Evolutionary conservation across 176 grass and related monocot genomes (phyloP), one percentile per base, ranked within the genome.

Genomic region (Bolboschoenus planiculmis): DNA sequence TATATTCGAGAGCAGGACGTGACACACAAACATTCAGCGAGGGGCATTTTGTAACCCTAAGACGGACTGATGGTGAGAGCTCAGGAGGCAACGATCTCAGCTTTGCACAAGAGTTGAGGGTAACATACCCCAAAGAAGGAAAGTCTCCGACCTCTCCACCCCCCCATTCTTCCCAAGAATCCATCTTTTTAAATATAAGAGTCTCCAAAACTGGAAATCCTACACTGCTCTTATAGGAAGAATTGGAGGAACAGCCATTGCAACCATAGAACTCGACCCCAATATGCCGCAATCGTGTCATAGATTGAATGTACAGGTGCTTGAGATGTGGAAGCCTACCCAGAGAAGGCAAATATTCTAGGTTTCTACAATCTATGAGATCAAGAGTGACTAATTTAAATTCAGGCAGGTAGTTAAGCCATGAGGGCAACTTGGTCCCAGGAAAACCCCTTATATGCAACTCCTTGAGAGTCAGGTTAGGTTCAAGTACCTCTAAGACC

Each of bases 151-250:
- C 78, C 37, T 85, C 39, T 47, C 63, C 43, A 51, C 85, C 81
- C 84, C 31, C 53, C 90, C 87, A 92, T 46, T 85, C 82, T 66
- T 86, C 87, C 87, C 81, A 87, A 10, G 84, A 51, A 24, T 83
- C 66, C 87, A 92, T 87, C 44, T 79, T n/a, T 13, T 23, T 23
- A 50, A 89, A 74, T 21, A 82, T 71, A 26, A 92, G 54, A 23
- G 56, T 70, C 81, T 89, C 90, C 59, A 92, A 79, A 15, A 39
- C 63, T 20, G 84, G 71, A 73, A 92, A 92, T 20, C 53, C 56
- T 62, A 13, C 81, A 50, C 35, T 65, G 29, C 62, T 65, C 9
- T 65, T 16, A 0, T 18, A 33, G 30, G 11, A 34, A 65, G 53
- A 66, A 54, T 13, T 37, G 5, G 26, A 83, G 30, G 37, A 70